Base-by-base conservation (phyloP, 2,329 filamentous ascomycete genomes). In the Stemphylium beticola region DNA sequence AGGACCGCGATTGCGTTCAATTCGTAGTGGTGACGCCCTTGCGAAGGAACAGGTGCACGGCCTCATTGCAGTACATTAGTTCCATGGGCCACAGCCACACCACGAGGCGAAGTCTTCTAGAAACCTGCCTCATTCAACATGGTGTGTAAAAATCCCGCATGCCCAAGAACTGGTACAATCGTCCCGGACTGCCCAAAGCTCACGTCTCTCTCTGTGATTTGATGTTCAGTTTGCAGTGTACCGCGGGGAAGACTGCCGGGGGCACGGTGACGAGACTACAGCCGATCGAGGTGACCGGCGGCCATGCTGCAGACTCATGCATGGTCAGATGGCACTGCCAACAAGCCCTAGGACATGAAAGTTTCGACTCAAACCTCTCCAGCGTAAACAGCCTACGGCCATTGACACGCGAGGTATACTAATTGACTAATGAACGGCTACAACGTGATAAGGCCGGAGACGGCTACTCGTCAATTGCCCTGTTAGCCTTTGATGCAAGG, bases 271-370 rank as follows among this genome's bases (percentile, higher is more conserved):
- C 41, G 20, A 17, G 36, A 42, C 52, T 55, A 55, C 48, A 41
- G 51, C 52, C 31, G 36, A 54, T 53, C 44, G 38, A 59, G 54
- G 58, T 54, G 52, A 62, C 59, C 61, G 61, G 59, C 46, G 45
- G 15, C 34, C 53, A 50, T 47, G 26, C 34, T 56, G 52, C 52
- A 58, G 48, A 39, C 54, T 49, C 38, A 33, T 50, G 46, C 56
- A 37, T 53, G 60, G 58, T 62, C 61, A 64, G 55, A 57, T 59
- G 60, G 49, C 55, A 61, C 55, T 50, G 55, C 57, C 57, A 51
- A 50, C 37, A 54, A 39, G 49, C 58, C 53, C 53, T 44, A 48
- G 32, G 36, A 52, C 49, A 57, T 53, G 34, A 49, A 55, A 36
- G 38, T 31, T 47, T 49, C 42, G 51, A 55, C 57, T 38, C 57